phyloP scores from a whole-genome alignment of 176 grass and related monocot genomes.

The Avena eriantha region DNA sequence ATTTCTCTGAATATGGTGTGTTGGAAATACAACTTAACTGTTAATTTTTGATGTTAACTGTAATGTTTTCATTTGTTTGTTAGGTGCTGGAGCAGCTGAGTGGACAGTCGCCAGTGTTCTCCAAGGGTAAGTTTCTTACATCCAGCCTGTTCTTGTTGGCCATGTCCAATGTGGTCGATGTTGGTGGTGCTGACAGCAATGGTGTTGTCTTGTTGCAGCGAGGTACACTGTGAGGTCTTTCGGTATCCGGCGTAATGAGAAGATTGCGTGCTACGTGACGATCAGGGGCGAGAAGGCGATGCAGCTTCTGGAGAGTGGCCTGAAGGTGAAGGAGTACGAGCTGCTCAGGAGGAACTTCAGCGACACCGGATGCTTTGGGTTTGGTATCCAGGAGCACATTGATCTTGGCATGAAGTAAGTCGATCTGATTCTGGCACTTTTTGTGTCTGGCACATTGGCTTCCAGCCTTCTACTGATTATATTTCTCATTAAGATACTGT shows the following conservation, averaged over 20 bases:
- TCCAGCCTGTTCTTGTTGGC: neutral
- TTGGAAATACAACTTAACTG: neutral
- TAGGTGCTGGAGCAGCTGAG: conserved; percentile 95
- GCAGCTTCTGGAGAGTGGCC: conserved; percentile 89
- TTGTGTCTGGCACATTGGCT: neutral
- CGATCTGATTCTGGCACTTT: neutral
- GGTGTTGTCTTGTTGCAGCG: conserved; percentile 43
- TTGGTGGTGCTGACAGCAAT: neutral
- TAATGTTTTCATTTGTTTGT: neutral
- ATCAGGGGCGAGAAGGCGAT: conserved; percentile 87
- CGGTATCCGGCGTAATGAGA: conserved; percentile 84
- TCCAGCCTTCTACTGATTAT: neutral
- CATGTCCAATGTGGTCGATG: neutral
- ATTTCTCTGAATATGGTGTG: neutral
- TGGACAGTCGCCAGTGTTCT: conserved; percentile 82
- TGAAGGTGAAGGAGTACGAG: conserved; percentile 95
- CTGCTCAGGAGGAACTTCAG: conserved; percentile 91
- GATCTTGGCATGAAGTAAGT: conserved; percentile 96
- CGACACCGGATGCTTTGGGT: conserved; percentile 85
- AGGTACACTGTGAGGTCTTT: conserved; percentile 84
- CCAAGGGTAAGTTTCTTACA: conserved; percentile 64
- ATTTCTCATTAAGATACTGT: neutral
- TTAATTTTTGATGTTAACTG: neutral
- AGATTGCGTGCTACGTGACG: conserved; percentile 89
- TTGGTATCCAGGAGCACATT: conserved; percentile 92